These are phyloP conservation scores for Lobosporangium transversale DNA, from an alignment of 192 early-diverging fungal species.

Conservation along the genomic window DNA sequence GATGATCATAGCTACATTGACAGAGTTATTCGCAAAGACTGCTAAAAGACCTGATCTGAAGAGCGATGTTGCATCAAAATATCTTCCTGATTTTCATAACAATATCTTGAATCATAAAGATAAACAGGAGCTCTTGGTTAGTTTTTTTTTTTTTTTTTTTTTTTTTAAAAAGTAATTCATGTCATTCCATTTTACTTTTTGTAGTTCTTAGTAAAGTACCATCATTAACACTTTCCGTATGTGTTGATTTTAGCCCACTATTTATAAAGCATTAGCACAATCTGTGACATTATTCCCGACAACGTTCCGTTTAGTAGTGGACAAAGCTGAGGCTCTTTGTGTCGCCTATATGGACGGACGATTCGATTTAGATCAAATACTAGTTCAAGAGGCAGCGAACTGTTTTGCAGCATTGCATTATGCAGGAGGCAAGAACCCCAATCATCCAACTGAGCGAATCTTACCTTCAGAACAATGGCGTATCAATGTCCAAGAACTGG, in stretches of 20 bases:
- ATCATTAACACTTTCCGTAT: background rate
- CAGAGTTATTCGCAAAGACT: slow-evolving; percentile 60
- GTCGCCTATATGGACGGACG: slow-evolving; percentile 60
- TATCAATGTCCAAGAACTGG: slow-evolving; percentile 43
- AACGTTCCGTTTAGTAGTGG: slow-evolving; percentile 56
- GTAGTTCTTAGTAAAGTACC: background rate
- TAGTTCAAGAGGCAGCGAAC: slow-evolving; percentile 36
- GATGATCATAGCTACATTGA: slow-evolving; percentile 56
- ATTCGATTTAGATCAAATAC: slow-evolving; percentile 32
- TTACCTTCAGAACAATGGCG: slow-evolving; percentile 58
- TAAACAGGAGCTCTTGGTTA: slow-evolving; percentile 59
- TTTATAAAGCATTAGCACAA: slow-evolving; percentile 53
- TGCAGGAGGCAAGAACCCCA: slow-evolving; percentile 54
- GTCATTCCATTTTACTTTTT: background rate
- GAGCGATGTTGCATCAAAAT: slow-evolving; percentile 62
- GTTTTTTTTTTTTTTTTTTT: background rate
- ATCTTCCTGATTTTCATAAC: slow-evolving; percentile 62
- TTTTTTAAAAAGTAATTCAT: background rate
- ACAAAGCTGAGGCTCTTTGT: slow-evolving; percentile 59
- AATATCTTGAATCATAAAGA: slow-evolving; percentile 53
- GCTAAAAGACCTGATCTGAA: slow-evolving; percentile 61
- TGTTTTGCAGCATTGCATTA: slow-evolving; percentile 58
- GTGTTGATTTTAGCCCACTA: slow-evolving; percentile 40
- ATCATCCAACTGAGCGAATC: slow-evolving; percentile 46
- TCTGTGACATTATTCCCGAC: slow-evolving; percentile 62